Evolutionary conservation across 2,329 filamentous ascomycete species (phyloP).

Genomic region (Fusarium pininemorale): DNA sequence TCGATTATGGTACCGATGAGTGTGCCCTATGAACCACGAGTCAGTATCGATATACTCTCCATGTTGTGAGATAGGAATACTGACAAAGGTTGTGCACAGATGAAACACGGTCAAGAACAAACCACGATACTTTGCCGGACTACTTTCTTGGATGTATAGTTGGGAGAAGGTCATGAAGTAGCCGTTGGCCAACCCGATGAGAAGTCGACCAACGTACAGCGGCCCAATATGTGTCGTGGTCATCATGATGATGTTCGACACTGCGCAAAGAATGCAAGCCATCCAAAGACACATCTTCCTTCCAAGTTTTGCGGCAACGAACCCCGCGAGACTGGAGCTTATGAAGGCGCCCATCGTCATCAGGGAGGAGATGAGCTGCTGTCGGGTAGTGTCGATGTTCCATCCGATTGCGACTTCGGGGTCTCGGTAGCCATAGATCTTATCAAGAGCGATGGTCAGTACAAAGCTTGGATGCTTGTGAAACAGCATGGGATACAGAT

Average conservation of each 20-base stretch:
- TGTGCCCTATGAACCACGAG: slow-evolving; percentile 8
- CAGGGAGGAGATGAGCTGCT: slow-evolving; percentile 36
- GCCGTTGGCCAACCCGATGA: slow-evolving; percentile 36
- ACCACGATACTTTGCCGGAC: slow-evolving; percentile 35
- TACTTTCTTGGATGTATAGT: slow-evolving; percentile 36
- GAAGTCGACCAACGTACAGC: slow-evolving; percentile 24
- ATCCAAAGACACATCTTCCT: slow-evolving; percentile 29
- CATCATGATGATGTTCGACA: slow-evolving; percentile 40
- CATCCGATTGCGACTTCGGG: slow-evolving; percentile 36
- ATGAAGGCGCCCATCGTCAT: slow-evolving; percentile 39
- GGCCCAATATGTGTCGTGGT: slow-evolving; percentile 29
- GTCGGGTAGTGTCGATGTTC: slow-evolving; percentile 36
- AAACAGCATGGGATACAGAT: background rate
- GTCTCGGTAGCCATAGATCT: slow-evolving; percentile 35
- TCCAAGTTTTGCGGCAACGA: slow-evolving; percentile 28
- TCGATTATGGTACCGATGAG: slow-evolving; percentile 36
- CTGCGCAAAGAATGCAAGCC: slow-evolving; percentile 32
- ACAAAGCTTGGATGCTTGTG: too few species aligned
- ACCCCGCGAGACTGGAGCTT: slow-evolving; percentile 34
- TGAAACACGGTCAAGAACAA: slow-evolving; percentile 35
- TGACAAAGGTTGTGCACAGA: slow-evolving; percentile 34
- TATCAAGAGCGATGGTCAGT: background rate
- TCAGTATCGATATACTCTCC: background rate
- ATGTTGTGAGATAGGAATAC: background rate
- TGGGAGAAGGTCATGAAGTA: slow-evolving; percentile 40